Evolutionary conservation across 2,329 filamentous ascomycete genomes (phyloP).

Genomic region (Sporothrix euskadiensis): DNA sequence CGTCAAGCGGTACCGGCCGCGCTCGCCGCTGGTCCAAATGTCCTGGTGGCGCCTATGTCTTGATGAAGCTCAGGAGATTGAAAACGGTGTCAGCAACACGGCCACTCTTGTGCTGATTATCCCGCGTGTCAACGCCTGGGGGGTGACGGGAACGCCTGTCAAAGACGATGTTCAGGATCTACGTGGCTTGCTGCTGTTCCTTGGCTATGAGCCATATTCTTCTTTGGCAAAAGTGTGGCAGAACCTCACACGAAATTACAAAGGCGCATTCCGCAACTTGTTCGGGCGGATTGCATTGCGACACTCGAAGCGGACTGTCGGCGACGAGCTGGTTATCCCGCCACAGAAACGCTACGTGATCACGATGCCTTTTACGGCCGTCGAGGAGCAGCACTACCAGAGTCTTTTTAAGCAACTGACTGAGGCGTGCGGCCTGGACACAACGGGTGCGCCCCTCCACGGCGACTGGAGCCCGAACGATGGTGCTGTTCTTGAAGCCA

Average conservation of each 20-base stretch:
- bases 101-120: slow-evolving; percentile 77
- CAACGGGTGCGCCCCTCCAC: slow-evolving; percentile 61
- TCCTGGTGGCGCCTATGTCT: slow-evolving; percentile 84
- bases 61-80: slow-evolving; percentile 88
- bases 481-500: slow-evolving; percentile 59
- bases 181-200: slow-evolving; percentile 76
- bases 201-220: slow-evolving; percentile 75
- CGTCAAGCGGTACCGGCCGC: slow-evolving; percentile 63
- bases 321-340: slow-evolving; percentile 76
- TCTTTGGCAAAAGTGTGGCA: slow-evolving; percentile 66
- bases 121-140: slow-evolving; percentile 86
- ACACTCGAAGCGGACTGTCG: slow-evolving; percentile 80
- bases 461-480: slow-evolving; percentile 67
- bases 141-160: slow-evolving; percentile 86
- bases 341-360: slow-evolving; percentile 83
- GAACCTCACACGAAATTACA: slow-evolving; percentile 61
- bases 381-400: slow-evolving; percentile 88
- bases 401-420: slow-evolving; percentile 75
- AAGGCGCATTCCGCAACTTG: slow-evolving; percentile 64
- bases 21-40: slow-evolving; percentile 76
- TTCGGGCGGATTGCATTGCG: slow-evolving; percentile 74
- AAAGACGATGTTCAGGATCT: slow-evolving; percentile 66
- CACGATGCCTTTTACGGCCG: slow-evolving; percentile 82
- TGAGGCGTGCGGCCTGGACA: slow-evolving; percentile 64
- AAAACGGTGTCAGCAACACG: slow-evolving; percentile 81